Base-by-base conservation (phyloP, 2,329 filamentous ascomycete genomes). In the Dendrostoma leiphaemia region DNA sequence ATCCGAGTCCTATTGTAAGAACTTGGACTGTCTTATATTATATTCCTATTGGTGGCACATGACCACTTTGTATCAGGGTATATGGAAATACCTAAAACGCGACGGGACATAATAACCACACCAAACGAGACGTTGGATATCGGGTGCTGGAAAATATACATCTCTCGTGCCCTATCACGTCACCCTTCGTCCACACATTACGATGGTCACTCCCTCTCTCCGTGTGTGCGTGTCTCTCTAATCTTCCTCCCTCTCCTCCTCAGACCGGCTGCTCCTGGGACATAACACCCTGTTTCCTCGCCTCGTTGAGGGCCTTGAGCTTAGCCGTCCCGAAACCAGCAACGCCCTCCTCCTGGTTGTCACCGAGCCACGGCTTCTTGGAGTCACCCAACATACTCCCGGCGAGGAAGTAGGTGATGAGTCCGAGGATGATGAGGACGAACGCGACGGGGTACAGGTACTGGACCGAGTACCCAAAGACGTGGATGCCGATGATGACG, bases 361-460 rank as follows among this genome's bases (percentile, higher is more conserved):
- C 81, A 2, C 93, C 93, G 49, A 99, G 75, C 94, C 94, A 99
- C 17, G 94, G 94, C 81, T 99, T 99, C 77, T 86, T 85, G 50
- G 89, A 86, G 71, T 97, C 94, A 29, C 91, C 93, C 48, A 97
- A 73, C 53, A 90, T 81, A 67, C 84, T 88, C 54, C 91, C 90
- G 1, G 89, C 86, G 32, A 96, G 74, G 71, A 96, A 97, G 73
- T 99, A 99, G 43, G 91, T 79, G 46, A 92, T 78, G 63, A 96
- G 82, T 1, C 94, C 93, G 26, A 92, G 51, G 61, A 99, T 85
- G 69, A 99, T 97, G 62, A 92, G 79, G 9, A 96, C 90, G 70
- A 99, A 99, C 12, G 94, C 93, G 67, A 97, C 89, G 5, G 94
- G 93, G 73, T 99, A 99, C 74, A 97, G 80, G 79, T 84, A 96